A percentile compares a stretch with the other conserved stretches of the same genome.
Evolutionary conservation across 139 green algal genomes (phyloP).

Genomic region (Chlamydomonas eustigma): DNA sequence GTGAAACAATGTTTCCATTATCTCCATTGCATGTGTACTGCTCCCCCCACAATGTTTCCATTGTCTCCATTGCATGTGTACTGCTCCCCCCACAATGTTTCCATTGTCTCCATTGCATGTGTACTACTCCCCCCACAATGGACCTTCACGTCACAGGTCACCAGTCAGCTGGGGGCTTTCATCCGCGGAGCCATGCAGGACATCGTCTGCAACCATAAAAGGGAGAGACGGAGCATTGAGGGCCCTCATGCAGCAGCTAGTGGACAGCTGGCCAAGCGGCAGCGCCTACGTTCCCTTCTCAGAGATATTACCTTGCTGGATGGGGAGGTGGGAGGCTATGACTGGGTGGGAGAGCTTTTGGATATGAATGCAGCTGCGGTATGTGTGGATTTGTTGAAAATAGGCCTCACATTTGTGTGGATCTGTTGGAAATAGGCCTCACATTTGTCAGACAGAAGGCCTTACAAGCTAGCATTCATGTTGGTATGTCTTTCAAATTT

Average conservation of each 20-base stretch:
- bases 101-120: background rate
- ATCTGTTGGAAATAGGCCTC: no score
- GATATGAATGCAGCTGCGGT: background rate
- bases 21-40: no score
- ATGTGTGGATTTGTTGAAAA: no score
- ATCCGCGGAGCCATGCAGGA: conserved; percentile 10
- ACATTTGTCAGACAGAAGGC: no score
- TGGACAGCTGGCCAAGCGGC: background rate
- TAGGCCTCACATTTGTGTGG: no score
- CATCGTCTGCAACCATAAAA: background rate
- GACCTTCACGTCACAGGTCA: conserved; percentile 3
- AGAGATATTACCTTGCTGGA: background rate
- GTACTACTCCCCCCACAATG: background rate
- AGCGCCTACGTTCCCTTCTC: conserved; percentile 13
- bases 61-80: background rate
- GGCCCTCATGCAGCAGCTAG: background rate
- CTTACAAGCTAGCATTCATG: no score
- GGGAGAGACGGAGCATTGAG: no score
- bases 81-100: background rate
- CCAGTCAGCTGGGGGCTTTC: conserved; percentile 4
- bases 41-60: background rate
- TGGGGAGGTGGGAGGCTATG: background rate
- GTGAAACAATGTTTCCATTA: no score
- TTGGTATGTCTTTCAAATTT: no score
- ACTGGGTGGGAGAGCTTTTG: conserved; percentile 32